These are phyloP conservation scores for Exophiala mesophila DNA, from an alignment of 2,329 filamentous ascomycete genomes.

Conservation along the genomic window DNA sequence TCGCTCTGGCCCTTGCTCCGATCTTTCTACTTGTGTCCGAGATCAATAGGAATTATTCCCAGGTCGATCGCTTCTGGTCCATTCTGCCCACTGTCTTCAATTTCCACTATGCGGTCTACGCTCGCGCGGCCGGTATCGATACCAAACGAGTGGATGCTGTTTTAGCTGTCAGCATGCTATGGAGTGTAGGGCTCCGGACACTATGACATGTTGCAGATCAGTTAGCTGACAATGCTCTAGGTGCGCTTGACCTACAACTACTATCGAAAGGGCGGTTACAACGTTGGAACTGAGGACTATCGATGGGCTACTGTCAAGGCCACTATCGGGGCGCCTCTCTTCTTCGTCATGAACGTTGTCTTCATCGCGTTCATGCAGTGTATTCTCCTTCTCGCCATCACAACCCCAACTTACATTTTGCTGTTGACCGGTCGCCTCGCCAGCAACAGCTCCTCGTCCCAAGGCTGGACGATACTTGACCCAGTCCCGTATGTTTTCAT, in stretches of 20 bases:
- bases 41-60: conserved; percentile 90
- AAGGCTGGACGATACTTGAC: conserved; percentile 38
- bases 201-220: background rate
- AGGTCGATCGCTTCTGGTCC: conserved; percentile 90
- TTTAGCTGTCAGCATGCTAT: conserved; percentile 64
- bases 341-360: conserved; percentile 80
- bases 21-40: conserved; percentile 74
- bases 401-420: conserved; percentile 77
- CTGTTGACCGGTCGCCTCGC: conserved; percentile 66
- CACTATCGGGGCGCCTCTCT: conserved; percentile 58
- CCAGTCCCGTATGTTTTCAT: conserved; percentile 51
- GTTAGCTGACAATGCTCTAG: conserved; percentile 40
- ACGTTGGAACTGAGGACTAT: conserved; percentile 87
- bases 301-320: conserved; percentile 76
- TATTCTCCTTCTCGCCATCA: conserved; percentile 72
- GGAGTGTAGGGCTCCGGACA: conserved; percentile 62
- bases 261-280: conserved; percentile 90
- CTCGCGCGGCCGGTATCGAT: conserved; percentile 66
- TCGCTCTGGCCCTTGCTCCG: conserved; percentile 65
- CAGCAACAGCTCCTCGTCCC: conserved; percentile 38
- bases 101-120: conserved; percentile 78
- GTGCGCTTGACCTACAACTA: conserved; percentile 89
- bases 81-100: conserved; percentile 83
- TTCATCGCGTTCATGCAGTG: conserved; percentile 86
- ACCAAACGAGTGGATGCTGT: conserved; percentile 68